phyloP scores from a whole-genome alignment of 352 stramenopile species.

The Phytophthora europaea region DNA sequence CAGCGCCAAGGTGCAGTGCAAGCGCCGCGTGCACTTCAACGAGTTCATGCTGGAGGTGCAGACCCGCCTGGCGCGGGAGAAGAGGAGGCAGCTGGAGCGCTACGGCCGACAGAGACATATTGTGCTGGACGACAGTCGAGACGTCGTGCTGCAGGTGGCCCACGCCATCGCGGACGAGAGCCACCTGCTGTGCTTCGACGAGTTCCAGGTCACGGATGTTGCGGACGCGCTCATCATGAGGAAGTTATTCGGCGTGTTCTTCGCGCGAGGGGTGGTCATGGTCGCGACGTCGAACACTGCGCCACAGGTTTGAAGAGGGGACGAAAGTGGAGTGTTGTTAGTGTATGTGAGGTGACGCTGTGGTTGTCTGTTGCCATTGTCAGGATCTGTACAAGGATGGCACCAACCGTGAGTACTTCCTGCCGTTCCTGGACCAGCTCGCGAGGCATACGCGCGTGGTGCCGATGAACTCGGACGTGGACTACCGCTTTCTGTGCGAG shows the following conservation, averaged over 20 bases:
- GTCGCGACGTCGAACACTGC: slow-evolving; percentile 97
- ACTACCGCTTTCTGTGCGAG: slow-evolving; percentile 78
- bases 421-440: slow-evolving; percentile 97
- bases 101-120: slow-evolving; percentile 91
- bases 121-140: slow-evolving; percentile 65
- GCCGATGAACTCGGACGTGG: slow-evolving; percentile 70
- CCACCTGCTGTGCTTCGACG: slow-evolving; percentile 97
- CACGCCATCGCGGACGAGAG: slow-evolving; percentile 88
- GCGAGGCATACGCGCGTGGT: slow-evolving; percentile 88
- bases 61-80: slow-evolving; percentile 90
- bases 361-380: slow-evolving; percentile 21
- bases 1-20: slow-evolving; percentile 62
- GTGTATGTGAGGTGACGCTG: slow-evolving; percentile 5
- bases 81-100: slow-evolving; percentile 84
- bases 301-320: slow-evolving; percentile 46
- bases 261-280: slow-evolving; percentile 91
- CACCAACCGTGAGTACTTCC: slow-evolving; percentile 97
- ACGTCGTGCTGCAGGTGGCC: slow-evolving; percentile 87
- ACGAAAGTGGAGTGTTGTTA: background rate
- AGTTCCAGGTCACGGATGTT: slow-evolving; percentile 99
- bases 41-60: slow-evolving; percentile 98
- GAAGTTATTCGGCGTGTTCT: slow-evolving; percentile 95
- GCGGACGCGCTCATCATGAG: slow-evolving; percentile 97
- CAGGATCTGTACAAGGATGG: slow-evolving; percentile 96
- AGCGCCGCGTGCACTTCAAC: slow-evolving; percentile 97